Percentiles rank a stretch among this genome's conserved stretches.
Evolutionary conservation across 768 basidiomycete species (phyloP).

Genomic region (Tulasnella sp.): DNA sequence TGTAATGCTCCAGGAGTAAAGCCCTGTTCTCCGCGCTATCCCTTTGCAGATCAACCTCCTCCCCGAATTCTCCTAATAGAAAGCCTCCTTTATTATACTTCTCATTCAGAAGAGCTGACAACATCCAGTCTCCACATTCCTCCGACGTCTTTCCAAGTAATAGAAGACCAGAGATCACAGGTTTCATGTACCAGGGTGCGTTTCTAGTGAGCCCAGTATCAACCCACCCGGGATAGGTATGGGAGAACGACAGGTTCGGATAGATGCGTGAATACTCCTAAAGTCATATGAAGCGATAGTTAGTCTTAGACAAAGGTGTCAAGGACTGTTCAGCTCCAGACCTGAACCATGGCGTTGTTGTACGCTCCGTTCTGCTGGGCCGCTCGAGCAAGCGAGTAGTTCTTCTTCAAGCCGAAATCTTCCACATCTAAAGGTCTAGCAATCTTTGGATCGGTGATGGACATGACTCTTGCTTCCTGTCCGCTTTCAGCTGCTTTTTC

Average conservation of each 20-base stretch:
- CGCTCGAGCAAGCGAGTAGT: conserved; percentile 14
- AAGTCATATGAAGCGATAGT: neutral
- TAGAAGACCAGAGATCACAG: neutral
- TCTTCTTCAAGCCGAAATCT: conserved; percentile 30
- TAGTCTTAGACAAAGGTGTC: neutral
- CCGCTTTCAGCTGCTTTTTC: conserved; percentile 24
- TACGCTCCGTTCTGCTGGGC: neutral
- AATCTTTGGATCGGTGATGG: conserved; percentile 9
- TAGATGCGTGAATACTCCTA: conserved; percentile 44
- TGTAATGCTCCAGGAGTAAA: conserved; percentile 12
- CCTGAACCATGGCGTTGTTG: conserved; percentile 24
- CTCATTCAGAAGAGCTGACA: neutral
- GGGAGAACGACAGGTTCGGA: conserved; percentile 46
- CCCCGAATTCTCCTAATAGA: neutral
- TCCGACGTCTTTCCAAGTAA: neutral
- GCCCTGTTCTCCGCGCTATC: neutral
- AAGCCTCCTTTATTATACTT: neutral
- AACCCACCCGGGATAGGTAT: conserved; percentile 46
- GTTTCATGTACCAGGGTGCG: neutral
- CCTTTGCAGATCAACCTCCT: neutral
- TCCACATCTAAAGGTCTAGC: neutral
- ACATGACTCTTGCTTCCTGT: conserved; percentile 30
- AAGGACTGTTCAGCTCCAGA: neutral
- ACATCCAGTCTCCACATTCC: conserved; percentile 19
- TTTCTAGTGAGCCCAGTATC: conserved; percentile 41